Base-by-base conservation (phyloP, 208 protist species). In the Phytomonas sp. region DNA sequence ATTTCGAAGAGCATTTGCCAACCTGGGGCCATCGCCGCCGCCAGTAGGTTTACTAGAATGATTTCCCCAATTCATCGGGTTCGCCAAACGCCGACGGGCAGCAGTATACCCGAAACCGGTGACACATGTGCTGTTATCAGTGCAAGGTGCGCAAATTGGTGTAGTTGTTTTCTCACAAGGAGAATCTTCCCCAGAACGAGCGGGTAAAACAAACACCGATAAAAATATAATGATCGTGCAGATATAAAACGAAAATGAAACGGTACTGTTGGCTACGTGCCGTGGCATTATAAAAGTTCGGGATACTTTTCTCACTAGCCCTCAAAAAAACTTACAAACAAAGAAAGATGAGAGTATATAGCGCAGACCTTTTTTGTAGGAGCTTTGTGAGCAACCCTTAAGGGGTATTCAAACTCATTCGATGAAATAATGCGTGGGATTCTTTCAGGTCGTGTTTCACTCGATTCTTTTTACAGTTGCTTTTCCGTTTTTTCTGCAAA, bases 231-330 rank as follows among this genome's bases (percentile, higher is more conserved):
- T 29, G 14, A 23, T 11, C 34, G 49, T 26, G 6, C 12, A 52
- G 2, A 71, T 26, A 71, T 36, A 29, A 19, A 52, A 66, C 56
- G 11, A 45, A 63, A 68, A 65, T 65, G 60, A 64, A 64, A 45
- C 33, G 5, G 19, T 26, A 56, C 45, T 56, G 23, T 56, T 12
- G 45, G 11, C 45, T 56, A 56, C 8, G 45, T 56, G 45, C 23
- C 16, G 45, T 56, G 45, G 19, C 45, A 56, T 56, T 56, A 26
- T 56, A 26, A 56, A 56, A 19, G 19, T 56, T 56, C 19, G 26
- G 45, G 11, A 26, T 56, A 23, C 45, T 56, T 56, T 56, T 56
- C 23, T 26, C 19, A 56, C 45, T 56, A 56, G 45, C 45, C 45
- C 26, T 56, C 5, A 11, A 56, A 26, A 56, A 56, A 56, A 26